These are phyloP conservation scores for Neonectria hederae DNA, from an alignment of 2,329 filamentous ascomycete species.

Conservation along the genomic window DNA sequence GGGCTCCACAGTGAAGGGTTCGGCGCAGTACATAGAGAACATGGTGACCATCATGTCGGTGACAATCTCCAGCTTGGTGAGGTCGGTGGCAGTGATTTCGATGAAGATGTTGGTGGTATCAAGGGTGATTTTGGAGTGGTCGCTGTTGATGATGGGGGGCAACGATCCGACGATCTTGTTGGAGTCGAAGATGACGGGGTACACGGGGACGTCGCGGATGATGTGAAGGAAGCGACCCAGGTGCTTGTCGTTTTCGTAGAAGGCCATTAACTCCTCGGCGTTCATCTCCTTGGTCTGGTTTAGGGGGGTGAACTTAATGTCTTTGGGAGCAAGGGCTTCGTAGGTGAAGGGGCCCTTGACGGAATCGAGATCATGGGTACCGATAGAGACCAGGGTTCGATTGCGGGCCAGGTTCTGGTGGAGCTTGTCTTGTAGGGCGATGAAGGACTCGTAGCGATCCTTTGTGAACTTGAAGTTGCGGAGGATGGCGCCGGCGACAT, in stretches of 20 bases:
- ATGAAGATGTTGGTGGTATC: conserved; percentile 95
- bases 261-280: conserved; percentile 87
- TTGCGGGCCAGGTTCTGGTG: conserved; percentile 96
- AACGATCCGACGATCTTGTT: conserved; percentile 89
- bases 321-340: conserved; percentile 88
- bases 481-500: conserved; percentile 88
- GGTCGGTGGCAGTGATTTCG: conserved; percentile 94
- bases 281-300: conserved; percentile 93
- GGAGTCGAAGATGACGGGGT: conserved; percentile 94
- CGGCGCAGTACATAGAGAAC: conserved; percentile 91
- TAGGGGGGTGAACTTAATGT: conserved; percentile 89
- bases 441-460: conserved; percentile 96
- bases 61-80: conserved; percentile 95
- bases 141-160: conserved; percentile 96
- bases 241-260: conserved; percentile 95
- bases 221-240: conserved; percentile 92
- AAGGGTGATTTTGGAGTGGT: conserved; percentile 95
- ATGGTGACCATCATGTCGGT: conserved; percentile 96
- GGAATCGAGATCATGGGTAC: conserved; percentile 95
- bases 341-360: conserved; percentile 96
- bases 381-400: conserved; percentile 93
- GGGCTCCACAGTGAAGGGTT: conserved; percentile 92
- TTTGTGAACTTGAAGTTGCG: conserved; percentile 92
- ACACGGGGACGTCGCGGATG: conserved; percentile 91
- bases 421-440: conserved; percentile 95